These are phyloP conservation scores for Zygosaccharomyces siamensis DNA, from an alignment of 805 yeast genomes.

Conservation along the genomic window DNA sequence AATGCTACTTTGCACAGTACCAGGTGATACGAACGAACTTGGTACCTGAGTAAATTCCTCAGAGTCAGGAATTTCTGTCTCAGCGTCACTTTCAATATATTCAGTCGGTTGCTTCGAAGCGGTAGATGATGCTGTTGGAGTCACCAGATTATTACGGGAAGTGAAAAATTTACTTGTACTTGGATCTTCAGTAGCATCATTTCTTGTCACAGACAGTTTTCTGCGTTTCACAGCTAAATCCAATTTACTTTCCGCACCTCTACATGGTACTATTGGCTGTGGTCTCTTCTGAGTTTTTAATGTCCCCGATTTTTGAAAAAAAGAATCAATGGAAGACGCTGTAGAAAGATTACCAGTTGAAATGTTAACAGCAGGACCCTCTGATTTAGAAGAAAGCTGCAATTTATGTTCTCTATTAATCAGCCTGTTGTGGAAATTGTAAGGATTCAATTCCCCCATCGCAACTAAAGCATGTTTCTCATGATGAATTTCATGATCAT, in stretches of 20 bases:
- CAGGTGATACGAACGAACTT: slow-evolving; percentile 14
- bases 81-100: slow-evolving; percentile 14
- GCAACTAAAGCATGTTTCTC: slow-evolving; percentile 55
- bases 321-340: slow-evolving; percentile 20
- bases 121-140: neutral
- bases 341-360: neutral
- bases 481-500: slow-evolving; percentile 36
- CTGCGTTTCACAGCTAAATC: slow-evolving; percentile 23
- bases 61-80: slow-evolving; percentile 31
- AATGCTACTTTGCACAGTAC: neutral
- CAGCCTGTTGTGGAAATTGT: slow-evolving; percentile 33
- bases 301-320: slow-evolving; percentile 16
- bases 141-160: neutral
- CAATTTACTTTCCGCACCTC: slow-evolving; percentile 17
- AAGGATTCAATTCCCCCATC: slow-evolving; percentile 63
- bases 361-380: slow-evolving; percentile 2
- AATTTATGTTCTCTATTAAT: slow-evolving; percentile 31
- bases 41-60: slow-evolving; percentile 26
- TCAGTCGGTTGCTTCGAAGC: slow-evolving; percentile 5
- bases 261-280: neutral
- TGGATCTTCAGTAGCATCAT: neutral
- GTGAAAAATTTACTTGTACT: slow-evolving; percentile 17
- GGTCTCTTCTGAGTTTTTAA: neutral
- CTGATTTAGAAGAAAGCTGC: slow-evolving; percentile 28
- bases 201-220: slow-evolving; percentile 13